Evolutionary conservation across 106 monocot genomes (phyloP).

Genomic region (Apostasia shenzhenica): DNA sequence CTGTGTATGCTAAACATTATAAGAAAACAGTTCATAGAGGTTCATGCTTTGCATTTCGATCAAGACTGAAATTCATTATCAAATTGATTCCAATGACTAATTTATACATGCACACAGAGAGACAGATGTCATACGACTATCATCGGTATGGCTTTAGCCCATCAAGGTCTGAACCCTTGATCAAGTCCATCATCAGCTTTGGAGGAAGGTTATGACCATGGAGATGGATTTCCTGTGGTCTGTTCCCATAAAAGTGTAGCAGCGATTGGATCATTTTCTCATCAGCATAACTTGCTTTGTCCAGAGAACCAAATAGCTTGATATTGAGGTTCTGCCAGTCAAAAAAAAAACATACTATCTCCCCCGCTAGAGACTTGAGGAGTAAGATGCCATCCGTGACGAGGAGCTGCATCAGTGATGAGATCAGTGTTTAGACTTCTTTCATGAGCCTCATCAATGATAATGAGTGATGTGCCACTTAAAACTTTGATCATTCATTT

Average conservation of each 20-base stretch:
- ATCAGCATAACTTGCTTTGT: slow-evolving; percentile 36
- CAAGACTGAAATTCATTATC: too few species aligned
- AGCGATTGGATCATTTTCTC: slow-evolving; percentile 38
- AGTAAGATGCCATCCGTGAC: slow-evolving; percentile 55
- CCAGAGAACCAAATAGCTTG: slow-evolving; percentile 49
- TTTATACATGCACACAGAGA: too few species aligned
- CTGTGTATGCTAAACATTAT: too few species aligned
- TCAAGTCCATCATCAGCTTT: slow-evolving; percentile 72
- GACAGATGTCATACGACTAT: too few species aligned
- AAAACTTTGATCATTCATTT: slow-evolving; percentile 49
- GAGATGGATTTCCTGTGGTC: slow-evolving; percentile 52
- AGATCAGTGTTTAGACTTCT: slow-evolving; percentile 96
- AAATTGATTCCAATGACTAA: too few species aligned
- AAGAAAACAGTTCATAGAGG: too few species aligned
- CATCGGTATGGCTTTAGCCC: slow-evolving; percentile 21
- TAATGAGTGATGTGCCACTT: slow-evolving; percentile 53
- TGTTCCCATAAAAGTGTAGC: slow-evolving; percentile 43
- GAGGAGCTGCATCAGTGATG: slow-evolving; percentile 19
- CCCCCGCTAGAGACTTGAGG: slow-evolving; percentile 44
- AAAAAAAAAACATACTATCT: slow-evolving; percentile 56
- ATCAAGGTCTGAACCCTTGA: slow-evolving; percentile 55
- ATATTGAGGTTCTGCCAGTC: slow-evolving; percentile 57
- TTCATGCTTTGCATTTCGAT: too few species aligned
- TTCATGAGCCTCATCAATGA: slow-evolving; percentile 98
- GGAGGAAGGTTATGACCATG: slow-evolving; percentile 48